phyloP scores from a whole-genome alignment of 495 filamentous ascomycete genomes.

The Podospora pseudopauciseta region DNA sequence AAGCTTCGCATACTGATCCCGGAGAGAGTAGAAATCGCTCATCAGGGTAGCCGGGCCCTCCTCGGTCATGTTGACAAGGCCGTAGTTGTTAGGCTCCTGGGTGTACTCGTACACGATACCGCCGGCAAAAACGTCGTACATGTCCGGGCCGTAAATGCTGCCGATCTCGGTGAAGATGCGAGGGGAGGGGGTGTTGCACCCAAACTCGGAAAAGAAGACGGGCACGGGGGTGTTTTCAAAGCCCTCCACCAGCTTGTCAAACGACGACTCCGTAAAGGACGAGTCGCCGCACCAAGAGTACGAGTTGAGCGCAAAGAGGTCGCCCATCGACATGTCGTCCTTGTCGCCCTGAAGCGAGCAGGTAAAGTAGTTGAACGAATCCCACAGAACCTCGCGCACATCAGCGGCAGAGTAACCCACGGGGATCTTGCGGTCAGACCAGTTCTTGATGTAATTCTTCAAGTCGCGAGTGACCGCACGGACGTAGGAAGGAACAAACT shows the following conservation, averaged over 20 bases:
- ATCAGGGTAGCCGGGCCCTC: constrained; percentile 63
- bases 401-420: constrained; percentile 78
- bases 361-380: constrained; percentile 79
- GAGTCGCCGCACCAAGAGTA: constrained; percentile 92
- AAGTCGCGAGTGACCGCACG: constrained; percentile 79
- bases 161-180: constrained; percentile 80
- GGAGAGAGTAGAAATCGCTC: constrained; percentile 71
- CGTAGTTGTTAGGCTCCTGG: constrained; percentile 69
- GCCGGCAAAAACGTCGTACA: constrained; percentile 76
- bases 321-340: constrained; percentile 61
- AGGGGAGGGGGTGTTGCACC: constrained; percentile 79
- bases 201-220: constrained; percentile 95
- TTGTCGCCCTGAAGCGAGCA: constrained; percentile 67
- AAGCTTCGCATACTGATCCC: constrained; percentile 68
- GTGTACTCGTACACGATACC: constrained; percentile 88
- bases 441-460: constrained; percentile 66
- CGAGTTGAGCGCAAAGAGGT: constrained; percentile 91
- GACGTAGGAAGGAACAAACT: constrained; percentile 62
- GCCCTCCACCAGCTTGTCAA: constrained; percentile 64
- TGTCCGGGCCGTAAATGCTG: constrained; percentile 73
- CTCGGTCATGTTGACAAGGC: constrained; percentile 66
- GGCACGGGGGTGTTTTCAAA: constrained; percentile 74
- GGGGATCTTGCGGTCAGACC: constrained; percentile 42
- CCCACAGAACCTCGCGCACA: constrained; percentile 71
- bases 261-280: constrained; percentile 64